Evolutionary conservation across 495 filamentous ascomycete genomes (phyloP), one percentile per base, ranked within the genome.

Genomic region (Annulohypoxylon nitens): DNA sequence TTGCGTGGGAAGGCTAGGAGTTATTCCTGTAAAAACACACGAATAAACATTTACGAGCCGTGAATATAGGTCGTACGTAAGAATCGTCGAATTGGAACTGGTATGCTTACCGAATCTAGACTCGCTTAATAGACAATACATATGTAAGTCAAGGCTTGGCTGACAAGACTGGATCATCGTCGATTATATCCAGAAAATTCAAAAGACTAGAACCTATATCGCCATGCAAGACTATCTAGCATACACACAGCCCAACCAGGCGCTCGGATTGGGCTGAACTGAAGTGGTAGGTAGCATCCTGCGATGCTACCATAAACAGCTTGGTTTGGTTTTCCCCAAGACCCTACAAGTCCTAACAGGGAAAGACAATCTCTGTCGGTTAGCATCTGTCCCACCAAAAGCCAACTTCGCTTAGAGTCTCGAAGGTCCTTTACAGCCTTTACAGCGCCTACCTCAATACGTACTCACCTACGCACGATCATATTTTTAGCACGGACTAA

Each of bases 251-350:
- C 55, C 71, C 61, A 69, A 64, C 71, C 62, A 63, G 61, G 67
- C 62, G 50, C 61, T 70, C 41, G 71, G 71, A 73, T 74, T 74
- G 71, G 71, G 61, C 61, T 70, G 66, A 50, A 20, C 61, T 61
- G 70, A 60, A 51, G 36, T 58, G 58, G 61, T 54, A 70, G 66
- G 70, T 67, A 69, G 65, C 26, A 69, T 65, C 45, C 20, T 36
- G 61, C 48, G 26, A 69, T 62, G 39, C 25, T 20, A 61, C 71
- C 55, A 26, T 26, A 14, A 54, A 26, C 26, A 33, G 26, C 50
- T 36, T 65, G 8, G 50, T 47, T 50, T 37, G 1, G 20, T 14
- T 34, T 25, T 69, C 57, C 65, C 61, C 66, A 66, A 62, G 25
- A 12, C 65, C 61, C 12, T 57, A 61, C 30, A 61, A 18, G 37